Evolutionary conservation across 176 grass and related monocot genomes (phyloP).

Genomic region (Eragrostis curvula): DNA sequence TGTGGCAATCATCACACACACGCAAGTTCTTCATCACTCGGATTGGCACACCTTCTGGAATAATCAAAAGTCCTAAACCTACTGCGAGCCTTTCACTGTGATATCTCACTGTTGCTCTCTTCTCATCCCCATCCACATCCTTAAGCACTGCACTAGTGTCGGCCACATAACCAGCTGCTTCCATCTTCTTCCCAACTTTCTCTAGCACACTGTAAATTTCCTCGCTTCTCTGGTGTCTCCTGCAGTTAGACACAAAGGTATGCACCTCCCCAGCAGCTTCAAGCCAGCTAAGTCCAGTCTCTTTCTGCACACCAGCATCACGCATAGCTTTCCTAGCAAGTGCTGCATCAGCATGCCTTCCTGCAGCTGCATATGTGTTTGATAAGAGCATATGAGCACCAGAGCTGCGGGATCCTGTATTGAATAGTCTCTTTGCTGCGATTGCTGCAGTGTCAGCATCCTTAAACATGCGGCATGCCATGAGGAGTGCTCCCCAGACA

Average conservation of each 20-base stretch:
- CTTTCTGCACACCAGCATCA: conserved; percentile 83
- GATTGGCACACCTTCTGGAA: conserved; percentile 81
- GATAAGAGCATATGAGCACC: conserved; percentile 86
- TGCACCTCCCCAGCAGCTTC: conserved; percentile 80
- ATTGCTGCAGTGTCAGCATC: conserved; percentile 70
- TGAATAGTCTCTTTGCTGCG: conserved; percentile 70
- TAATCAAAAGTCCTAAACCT: conserved; percentile 75
- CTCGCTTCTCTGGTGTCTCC: conserved; percentile 61
- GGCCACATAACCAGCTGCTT: conserved; percentile 75
- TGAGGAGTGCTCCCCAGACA: conserved; percentile 87
- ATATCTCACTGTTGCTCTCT: conserved; percentile 68
- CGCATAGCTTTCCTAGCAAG: conserved; percentile 87
- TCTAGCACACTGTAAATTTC: conserved; percentile 76
- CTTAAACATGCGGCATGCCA: conserved; percentile 86
- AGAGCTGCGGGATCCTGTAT: conserved; percentile 70
- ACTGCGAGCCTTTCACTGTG: conserved; percentile 95
- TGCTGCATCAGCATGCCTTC: conserved; percentile 78
- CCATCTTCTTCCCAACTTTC: conserved; percentile 83
- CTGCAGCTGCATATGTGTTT: conserved; percentile 76
- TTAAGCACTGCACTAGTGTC: conserved; percentile 78
- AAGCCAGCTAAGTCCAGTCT: conserved; percentile 90
- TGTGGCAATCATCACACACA: conserved; percentile 96
- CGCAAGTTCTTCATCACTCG: conserved; percentile 93
- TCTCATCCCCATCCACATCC: conserved; percentile 75
- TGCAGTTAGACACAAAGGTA: conserved; percentile 82